Percentiles rank a stretch among this genome's conserved stretches.
Evolutionary conservation across 768 basidiomycete genomes (phyloP).

Genomic region (Phallus indusiatus): DNA sequence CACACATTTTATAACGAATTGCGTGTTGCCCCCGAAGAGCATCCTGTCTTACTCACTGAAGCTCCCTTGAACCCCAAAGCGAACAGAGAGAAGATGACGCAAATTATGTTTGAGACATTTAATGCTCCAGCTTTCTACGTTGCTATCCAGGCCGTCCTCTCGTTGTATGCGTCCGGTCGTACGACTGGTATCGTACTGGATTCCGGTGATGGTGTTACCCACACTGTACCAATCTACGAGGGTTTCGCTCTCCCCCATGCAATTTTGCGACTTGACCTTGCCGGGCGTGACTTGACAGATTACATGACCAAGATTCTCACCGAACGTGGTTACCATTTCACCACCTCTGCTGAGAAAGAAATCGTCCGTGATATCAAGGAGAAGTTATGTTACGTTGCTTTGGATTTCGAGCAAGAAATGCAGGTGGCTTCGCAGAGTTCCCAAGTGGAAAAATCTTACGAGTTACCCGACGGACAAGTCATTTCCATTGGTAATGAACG

Average conservation of each 20-base stretch:
- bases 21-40: slow-evolving; percentile 70
- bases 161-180: slow-evolving; percentile 86
- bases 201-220: slow-evolving; percentile 93
- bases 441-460: slow-evolving; percentile 87
- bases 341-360: slow-evolving; percentile 87
- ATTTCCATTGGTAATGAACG: slow-evolving; percentile 76
- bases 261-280: slow-evolving; percentile 84
- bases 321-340: slow-evolving; percentile 92
- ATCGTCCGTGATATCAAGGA: slow-evolving; percentile 96
- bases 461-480: slow-evolving; percentile 87
- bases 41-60: slow-evolving; percentile 63
- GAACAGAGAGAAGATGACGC: slow-evolving; percentile 68
- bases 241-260: slow-evolving; percentile 90
- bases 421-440: slow-evolving; percentile 86
- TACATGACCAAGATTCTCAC: slow-evolving; percentile 75
- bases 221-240: slow-evolving; percentile 96
- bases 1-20: slow-evolving; percentile 89
- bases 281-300: slow-evolving; percentile 87
- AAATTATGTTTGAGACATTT: slow-evolving; percentile 76
- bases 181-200: slow-evolving; percentile 93
- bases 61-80: slow-evolving; percentile 68
- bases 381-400: slow-evolving; percentile 87
- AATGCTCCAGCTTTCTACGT: slow-evolving; percentile 71
- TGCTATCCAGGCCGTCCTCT: slow-evolving; percentile 63
- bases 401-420: slow-evolving; percentile 91